phyloP scores from a whole-genome alignment of 1,284 basidiomycete species.

The Trametes versicolor region DNA sequence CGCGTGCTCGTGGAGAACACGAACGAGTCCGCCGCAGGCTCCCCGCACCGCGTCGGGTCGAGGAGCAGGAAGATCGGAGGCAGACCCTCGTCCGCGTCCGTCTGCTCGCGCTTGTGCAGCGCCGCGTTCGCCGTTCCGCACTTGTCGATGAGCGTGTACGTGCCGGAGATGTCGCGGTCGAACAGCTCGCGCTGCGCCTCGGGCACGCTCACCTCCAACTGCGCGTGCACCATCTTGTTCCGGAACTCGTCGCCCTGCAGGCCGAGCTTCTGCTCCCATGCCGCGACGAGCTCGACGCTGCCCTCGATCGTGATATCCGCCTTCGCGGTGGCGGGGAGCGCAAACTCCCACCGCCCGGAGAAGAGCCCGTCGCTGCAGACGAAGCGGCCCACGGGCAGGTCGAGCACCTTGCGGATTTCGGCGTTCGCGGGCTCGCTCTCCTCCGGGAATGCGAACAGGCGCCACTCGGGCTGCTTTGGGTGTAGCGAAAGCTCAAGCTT shows the following conservation, averaged over 20 bases:
- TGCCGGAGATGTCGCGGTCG: slow-evolving; percentile 85
- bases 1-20: slow-evolving; percentile 85
- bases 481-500: slow-evolving; percentile 83
- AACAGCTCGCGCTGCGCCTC: slow-evolving; percentile 60
- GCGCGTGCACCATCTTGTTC: slow-evolving; percentile 74
- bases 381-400: slow-evolving; percentile 83
- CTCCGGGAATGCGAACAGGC: slow-evolving; percentile 79
- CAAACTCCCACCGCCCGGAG: slow-evolving; percentile 84
- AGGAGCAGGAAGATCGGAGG: slow-evolving; percentile 85
- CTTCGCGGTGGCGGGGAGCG: slow-evolving; percentile 70
- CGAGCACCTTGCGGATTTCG: slow-evolving; percentile 79
- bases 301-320: slow-evolving; percentile 74
- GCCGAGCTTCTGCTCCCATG: slow-evolving; percentile 90
- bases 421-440: slow-evolving; percentile 81
- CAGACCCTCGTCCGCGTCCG: slow-evolving; percentile 53
- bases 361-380: slow-evolving; percentile 68
- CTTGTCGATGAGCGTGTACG: slow-evolving; percentile 82
- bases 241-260: slow-evolving; percentile 72
- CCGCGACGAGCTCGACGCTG: slow-evolving; percentile 75
- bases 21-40: slow-evolving; percentile 77
- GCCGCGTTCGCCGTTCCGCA: slow-evolving; percentile 92
- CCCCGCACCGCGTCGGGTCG: slow-evolving; percentile 85
- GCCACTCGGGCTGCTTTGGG: slow-evolving; percentile 86
- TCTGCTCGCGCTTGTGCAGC: slow-evolving; percentile 75
- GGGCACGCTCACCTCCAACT: slow-evolving; percentile 70